These are phyloP conservation scores for Lentinula guzmanii DNA, from an alignment of 768 basidiomycete species.

Conservation along the genomic window DNA sequence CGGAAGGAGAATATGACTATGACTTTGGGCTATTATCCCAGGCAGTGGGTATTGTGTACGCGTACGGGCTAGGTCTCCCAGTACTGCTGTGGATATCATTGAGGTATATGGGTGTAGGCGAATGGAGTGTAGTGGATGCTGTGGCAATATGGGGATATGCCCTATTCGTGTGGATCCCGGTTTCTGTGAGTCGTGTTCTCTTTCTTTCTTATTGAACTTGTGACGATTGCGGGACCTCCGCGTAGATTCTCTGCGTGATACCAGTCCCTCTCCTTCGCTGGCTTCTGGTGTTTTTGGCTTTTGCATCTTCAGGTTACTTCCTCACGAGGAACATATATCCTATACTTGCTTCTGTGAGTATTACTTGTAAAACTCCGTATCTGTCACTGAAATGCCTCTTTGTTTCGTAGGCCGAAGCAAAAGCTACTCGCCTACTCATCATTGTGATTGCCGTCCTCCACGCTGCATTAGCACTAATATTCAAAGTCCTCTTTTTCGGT, in stretches of 20 bases:
- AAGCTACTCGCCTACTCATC: constrained; percentile 78
- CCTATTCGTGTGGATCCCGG: constrained; percentile 85
- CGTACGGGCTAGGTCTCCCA: constrained; percentile 81
- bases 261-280: constrained; percentile 81
- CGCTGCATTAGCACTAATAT: constrained; percentile 71
- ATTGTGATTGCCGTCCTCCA: constrained; percentile 72
- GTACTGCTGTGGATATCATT: constrained; percentile 79
- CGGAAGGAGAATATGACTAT: constrained; percentile 58
- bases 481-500: constrained; percentile 71
- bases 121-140: constrained; percentile 86
- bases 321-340: constrained; percentile 84
- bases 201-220: neutral
- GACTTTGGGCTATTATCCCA: constrained; percentile 83
- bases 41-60: constrained; percentile 79
- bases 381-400: neutral
- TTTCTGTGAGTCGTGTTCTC: constrained; percentile 49
- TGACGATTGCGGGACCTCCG: neutral
- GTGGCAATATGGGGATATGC: constrained; percentile 77
- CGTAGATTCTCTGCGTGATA: constrained; percentile 77
- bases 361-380: neutral
- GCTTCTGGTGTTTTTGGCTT: constrained; percentile 68
- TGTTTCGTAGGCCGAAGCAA: constrained; percentile 68
- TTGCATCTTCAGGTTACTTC: constrained; percentile 83
- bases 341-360: constrained; percentile 72
- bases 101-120: constrained; percentile 81